These are phyloP conservation scores for Chalaropsis thielavioides DNA, from an alignment of 2,329 filamentous ascomycete species.

Conservation along the genomic window DNA sequence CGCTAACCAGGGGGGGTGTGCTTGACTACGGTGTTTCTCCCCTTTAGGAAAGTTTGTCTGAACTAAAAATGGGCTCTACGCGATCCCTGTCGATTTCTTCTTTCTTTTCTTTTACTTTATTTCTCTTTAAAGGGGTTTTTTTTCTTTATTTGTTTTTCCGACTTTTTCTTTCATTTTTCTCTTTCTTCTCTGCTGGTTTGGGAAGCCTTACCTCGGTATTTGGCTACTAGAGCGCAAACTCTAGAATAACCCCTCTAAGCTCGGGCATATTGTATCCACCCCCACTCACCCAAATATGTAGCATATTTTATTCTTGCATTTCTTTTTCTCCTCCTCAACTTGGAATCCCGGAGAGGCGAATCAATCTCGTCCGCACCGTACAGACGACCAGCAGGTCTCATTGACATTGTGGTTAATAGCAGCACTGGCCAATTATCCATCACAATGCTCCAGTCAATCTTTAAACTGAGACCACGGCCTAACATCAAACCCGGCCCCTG, in stretches of 20 bases:
- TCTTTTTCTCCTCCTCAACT: not conserved
- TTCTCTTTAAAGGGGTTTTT: not conserved
- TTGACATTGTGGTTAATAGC: not conserved
- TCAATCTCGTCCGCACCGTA: not conserved
- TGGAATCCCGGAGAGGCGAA: not conserved
- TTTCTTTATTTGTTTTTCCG: not conserved
- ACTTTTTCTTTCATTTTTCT: not conserved
- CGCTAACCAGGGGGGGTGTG: not conserved
- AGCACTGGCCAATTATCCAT: not conserved
- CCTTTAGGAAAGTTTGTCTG: slow-evolving; percentile 8
- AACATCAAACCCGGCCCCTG: not conserved
- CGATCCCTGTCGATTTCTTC: slow-evolving; percentile 6
- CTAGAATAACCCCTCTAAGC: not conserved
- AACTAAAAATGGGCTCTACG: slow-evolving; percentile 5
- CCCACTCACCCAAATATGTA: not conserved
- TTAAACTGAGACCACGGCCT: not conserved
- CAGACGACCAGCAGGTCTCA: not conserved
- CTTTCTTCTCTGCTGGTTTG: not conserved
- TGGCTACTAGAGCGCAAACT: not conserved
- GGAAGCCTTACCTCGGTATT: not conserved
- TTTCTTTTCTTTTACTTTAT: not conserved
- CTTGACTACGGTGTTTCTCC: not conserved
- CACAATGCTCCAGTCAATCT: not conserved
- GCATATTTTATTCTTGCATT: not conserved
- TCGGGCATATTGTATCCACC: not conserved